A percentile compares a stretch with the other conserved stretches of the same genome.
phyloP scores from a whole-genome alignment of 2,329 filamentous ascomycete genomes.

The Botrytis fabae region DNA sequence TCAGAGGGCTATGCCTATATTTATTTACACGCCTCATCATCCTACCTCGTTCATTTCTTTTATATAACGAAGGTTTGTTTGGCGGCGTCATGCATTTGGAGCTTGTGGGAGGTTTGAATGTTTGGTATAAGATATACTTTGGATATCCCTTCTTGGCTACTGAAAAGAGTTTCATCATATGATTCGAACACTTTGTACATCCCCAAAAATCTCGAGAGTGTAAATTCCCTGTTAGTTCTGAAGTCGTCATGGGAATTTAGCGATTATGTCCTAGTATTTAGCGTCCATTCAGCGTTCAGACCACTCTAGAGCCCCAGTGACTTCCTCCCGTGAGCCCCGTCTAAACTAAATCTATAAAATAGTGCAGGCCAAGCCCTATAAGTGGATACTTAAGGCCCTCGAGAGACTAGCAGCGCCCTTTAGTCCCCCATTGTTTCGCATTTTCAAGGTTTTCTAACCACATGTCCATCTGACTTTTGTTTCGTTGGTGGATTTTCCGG shows the following conservation, averaged over 20 bases:
- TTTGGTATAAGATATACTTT: background rate
- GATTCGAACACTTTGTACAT: background rate
- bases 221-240: background rate
- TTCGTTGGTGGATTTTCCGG: background rate
- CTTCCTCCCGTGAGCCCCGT: background rate
- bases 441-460: background rate
- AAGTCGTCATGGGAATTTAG: background rate
- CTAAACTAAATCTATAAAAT: background rate
- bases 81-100: background rate
- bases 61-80: background rate
- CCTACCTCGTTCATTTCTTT: background rate
- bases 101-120: background rate
- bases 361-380: conserved; percentile 4
- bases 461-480: background rate
- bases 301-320: background rate
- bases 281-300: background rate
- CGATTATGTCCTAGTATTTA: background rate
- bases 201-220: background rate
- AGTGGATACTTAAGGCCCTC: conserved; percentile 1
- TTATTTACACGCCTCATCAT: background rate
- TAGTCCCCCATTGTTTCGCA: background rate
- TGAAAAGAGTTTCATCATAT: background rate
- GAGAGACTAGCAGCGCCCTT: background rate
- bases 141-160: background rate
- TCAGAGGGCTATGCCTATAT: background rate